These are phyloP conservation scores for Botryotinia globosa DNA, from an alignment of 2,329 filamentous ascomycete species.

Conservation along the genomic window DNA sequence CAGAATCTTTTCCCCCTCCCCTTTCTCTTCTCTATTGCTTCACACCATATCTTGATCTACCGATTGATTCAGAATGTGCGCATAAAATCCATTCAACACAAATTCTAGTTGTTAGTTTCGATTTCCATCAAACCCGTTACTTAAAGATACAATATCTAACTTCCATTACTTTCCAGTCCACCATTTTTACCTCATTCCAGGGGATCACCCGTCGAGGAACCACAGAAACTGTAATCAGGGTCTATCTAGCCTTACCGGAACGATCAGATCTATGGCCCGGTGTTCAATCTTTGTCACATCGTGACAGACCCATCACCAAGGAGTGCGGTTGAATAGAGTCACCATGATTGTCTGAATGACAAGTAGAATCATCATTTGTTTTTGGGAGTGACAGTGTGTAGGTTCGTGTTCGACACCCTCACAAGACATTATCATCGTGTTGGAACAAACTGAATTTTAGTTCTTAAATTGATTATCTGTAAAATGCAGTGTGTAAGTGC, in stretches of 20 bases:
- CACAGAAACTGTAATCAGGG: background rate
- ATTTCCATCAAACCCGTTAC: background rate
- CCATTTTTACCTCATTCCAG: background rate
- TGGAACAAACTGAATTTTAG: background rate
- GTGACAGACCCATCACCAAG: background rate
- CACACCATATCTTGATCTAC: background rate
- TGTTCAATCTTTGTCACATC: background rate
- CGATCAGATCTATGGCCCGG: background rate
- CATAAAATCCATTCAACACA: background rate
- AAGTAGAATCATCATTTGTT: background rate
- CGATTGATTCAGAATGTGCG: background rate
- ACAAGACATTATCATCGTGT: background rate
- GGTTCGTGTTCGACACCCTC: background rate
- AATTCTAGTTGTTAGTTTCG: background rate
- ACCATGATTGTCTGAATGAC: background rate
- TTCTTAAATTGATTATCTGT: background rate
- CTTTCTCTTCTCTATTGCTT: background rate
- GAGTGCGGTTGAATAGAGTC: background rate
- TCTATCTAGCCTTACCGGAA: background rate
- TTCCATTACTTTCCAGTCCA: background rate
- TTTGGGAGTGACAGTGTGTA: background rate
- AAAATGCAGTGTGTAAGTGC: background rate
- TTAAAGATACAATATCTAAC: background rate
- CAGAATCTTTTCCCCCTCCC: background rate
- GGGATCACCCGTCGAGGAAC: background rate